Base-by-base conservation (phyloP, 192 early-diverging fungal genomes). In the Umbelopsis ramanniana region DNA sequence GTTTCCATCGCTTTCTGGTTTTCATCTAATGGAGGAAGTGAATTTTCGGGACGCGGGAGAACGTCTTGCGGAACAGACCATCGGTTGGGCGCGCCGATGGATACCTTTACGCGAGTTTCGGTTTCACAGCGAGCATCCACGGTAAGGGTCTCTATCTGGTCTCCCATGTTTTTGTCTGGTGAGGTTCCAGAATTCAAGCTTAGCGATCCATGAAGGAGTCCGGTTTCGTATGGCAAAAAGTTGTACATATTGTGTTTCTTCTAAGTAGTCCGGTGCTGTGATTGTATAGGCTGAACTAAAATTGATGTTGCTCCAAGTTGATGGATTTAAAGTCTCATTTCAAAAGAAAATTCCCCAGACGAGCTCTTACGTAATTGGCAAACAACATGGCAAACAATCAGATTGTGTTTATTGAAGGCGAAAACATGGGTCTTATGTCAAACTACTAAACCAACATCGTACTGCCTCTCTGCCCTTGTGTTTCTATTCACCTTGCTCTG, bases 11-110 rank as follows among this genome's bases (percentile, higher is more conserved):
- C 40, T 6, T 43, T 43, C 8, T 43, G 40, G 0, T 35, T 12
- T 1, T 22, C 35, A 2, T 43, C 60, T 23, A n/a, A 38, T 22
- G 60, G 26, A 15, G 0, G 38, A 35, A 1, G 17, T 19, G 15
- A 50, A 17, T 5, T 21, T 50, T 50, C 48, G 6, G 15, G 48
- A 21, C 48, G 48, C 48, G 48, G 48, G 15, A 66, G 35, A 22
- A 66, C 19, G 4, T 19, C 23, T 66, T 66, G 35, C 21, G 60
- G 60, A 19, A 66, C 38, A 8, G 35, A 66, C 60, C 60, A 66
- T 19, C 60, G 8, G 35, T 66, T 66, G 17, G 35, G 0, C 14
- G 60, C 60, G 23, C 60, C 60, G 6, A 66, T 66, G 2, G 17
- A 21, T 19, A 66, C 60, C 35, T 26, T 35, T 7, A 66, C 8